Evolutionary conservation across 2,329 filamentous ascomycete species (phyloP), one percentile per base, ranked within the genome.

Genomic region (Tricladium varicosporioides): DNA sequence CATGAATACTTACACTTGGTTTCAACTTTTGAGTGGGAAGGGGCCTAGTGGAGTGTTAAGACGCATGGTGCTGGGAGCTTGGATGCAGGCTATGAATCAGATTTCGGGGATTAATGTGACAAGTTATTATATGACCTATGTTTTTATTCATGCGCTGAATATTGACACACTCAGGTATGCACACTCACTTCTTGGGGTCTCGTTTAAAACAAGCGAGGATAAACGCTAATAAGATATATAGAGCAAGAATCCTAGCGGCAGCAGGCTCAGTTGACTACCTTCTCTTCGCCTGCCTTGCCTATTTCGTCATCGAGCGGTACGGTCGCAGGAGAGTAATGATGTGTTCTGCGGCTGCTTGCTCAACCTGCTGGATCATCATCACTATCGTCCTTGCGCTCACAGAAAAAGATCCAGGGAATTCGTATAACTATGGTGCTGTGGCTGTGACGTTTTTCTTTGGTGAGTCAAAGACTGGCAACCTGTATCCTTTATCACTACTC

Each of bases 41-140:
- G 8, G 78, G 76, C 58, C 71, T 71, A 46, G 66, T 76, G 10
- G 71, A 74, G 63, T 80, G 73, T 3, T 77, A 0, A 63, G 73
- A 31, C 69, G 78, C 1, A 74, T 81, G 14, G 60, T 79, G 1
- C 70, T 82, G 3, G 78, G 77, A 0, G 79, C 72, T 62, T 72
- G 74, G n/a, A 73, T 75, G 51, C 75, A 78, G 53, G 74, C 77
- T 52, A 78, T 79, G 73, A 78, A 82, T 50, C 79, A 82, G 57
- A 70, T 77, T 49, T 72, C 73, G 4, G 72, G 71, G 4, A 74
- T 74, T 53, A 73, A 74, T 53, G 68, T 73, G 27, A 73, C 69
- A 4, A 57, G 73, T 48, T 65, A 65, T 40, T 64, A 73, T 56
- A 64, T 71, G 57, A 73, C 74, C 2, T 75, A 74, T 40, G 70